Evolutionary conservation across 495 filamentous ascomycete genomes (phyloP).

Genomic region (Talaromyces wortmannii): DNA sequence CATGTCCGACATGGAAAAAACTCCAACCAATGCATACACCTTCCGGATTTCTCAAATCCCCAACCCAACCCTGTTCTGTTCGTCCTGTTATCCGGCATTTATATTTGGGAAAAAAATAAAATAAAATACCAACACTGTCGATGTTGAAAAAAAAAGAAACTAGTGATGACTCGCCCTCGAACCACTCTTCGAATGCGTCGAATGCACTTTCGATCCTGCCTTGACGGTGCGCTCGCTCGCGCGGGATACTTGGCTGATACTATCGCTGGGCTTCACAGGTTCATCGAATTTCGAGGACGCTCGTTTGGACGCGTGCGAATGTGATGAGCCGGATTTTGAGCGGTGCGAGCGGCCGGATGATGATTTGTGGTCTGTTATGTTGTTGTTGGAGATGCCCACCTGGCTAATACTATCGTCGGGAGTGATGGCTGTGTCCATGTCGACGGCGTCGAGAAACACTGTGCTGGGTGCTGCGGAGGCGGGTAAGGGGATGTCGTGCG

Average conservation of each 20-base stretch:
- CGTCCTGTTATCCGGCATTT: too few relatives aligned
- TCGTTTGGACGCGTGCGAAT: slow-evolving; percentile 12
- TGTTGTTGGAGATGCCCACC: slow-evolving; percentile 14
- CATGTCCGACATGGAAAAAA: too few relatives aligned
- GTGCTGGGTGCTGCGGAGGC: slow-evolving; percentile 29
- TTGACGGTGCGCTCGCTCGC: slow-evolving; percentile 32
- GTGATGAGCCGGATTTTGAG: slow-evolving; percentile 8
- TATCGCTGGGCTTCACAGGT: slow-evolving; percentile 55
- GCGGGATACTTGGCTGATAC: slow-evolving; percentile 54
- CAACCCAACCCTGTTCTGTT: too few relatives aligned
- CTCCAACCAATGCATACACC: too few relatives aligned
- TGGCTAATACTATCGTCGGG: slow-evolving; percentile 34
- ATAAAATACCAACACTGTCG: neutral
- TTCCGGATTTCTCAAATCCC: too few relatives aligned
- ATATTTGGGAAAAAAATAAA: neutral
- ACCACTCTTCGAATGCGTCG: slow-evolving; percentile 14
- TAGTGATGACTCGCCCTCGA: slow-evolving; percentile 20
- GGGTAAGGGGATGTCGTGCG: slow-evolving; percentile 40
- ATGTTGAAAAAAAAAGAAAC: neutral
- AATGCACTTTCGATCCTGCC: slow-evolving; percentile 16
- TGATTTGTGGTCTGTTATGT: neutral
- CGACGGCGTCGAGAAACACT: slow-evolving; percentile 8
- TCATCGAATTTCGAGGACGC: slow-evolving; percentile 23
- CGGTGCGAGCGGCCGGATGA: slow-evolving; percentile 6
- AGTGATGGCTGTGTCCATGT: slow-evolving; percentile 23